Evolutionary conservation across 176 grass and related monocot genomes (phyloP), one percentile per base, ranked within the genome.

Genomic region (Juncus inflexus): DNA sequence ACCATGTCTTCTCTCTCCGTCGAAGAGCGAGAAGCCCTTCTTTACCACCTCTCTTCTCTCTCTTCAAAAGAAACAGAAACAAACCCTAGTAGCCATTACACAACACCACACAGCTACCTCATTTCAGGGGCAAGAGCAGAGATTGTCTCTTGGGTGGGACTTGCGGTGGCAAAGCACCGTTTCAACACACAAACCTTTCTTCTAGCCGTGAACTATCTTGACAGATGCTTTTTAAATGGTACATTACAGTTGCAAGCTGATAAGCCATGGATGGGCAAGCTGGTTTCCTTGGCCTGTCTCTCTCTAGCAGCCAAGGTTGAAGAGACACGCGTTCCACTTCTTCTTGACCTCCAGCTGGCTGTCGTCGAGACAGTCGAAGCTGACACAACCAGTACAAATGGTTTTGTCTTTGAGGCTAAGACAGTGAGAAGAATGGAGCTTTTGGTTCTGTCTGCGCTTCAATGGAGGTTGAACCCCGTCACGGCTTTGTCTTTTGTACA

Each of bases 381-480:
- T 15, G 52, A 15, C 9, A 62, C 45, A 28, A 47, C 10, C 12
- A 38, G 14, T 38, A 5, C 60, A n/a, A 49, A 11, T 55, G 35
- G 60, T 8, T 83, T 56, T 70, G 58, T 89, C 19, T 97, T 89
- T 72, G 92, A 97, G 4, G 59, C 82, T 12, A 83, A 79, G 71
- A 97, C 85, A 6, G 67, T 97, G 58, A 61, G 80, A 47, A 69
- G 92, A 76, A 97, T 97, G 87, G 92, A 97, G 84, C 66, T 82
- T 12, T 60, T 97, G 37, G 87, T 91, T 56, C 81, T 96, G 45
- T 86, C 87, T 0, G 74, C 82, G 56, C 87, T 96, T 12, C 63
- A 19, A 0, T 91, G 84, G 87, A 66, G 84, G 15, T 83, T 96
- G 87, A 86, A 88, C 70, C 79, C 84, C 0, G 84, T 96, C 50